Base-by-base conservation (phyloP, 2,329 filamentous ascomycete species). In the Cercospora beticola region DNA sequence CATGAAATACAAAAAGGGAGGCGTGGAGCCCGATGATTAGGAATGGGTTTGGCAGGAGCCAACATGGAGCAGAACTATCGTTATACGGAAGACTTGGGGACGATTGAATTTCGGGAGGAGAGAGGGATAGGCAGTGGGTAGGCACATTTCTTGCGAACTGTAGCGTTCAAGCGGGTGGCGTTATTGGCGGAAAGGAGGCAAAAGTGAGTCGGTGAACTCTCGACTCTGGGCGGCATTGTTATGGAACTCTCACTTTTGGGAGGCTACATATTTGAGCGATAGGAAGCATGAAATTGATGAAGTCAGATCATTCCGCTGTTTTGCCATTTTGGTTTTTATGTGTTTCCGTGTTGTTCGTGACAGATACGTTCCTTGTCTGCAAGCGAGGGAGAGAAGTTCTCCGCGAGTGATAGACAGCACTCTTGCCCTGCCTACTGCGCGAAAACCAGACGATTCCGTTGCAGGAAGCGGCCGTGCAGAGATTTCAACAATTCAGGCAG, bases 11-110 rank as follows among this genome's bases (percentile, higher is more conserved):
- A 67, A 70, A 21, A 73, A 73, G 60, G 73, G 62, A 2, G 62
- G 62, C 9, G 33, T 73, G 61, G 74, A 76, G 26, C 68, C 66
- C 23, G 75, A 77, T 43, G 75, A 76, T 23, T 74, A 64, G 64
- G 65, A 14, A 43, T 33, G 43, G 33, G 16, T 62, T 30, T 57
- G 23, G 23, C 23, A n/a, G 18, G 43, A 49, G 18, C n/a, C 18
- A 49, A 23, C 43, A 33, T 33, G 12, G 12, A 36, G 26, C 18
- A 61, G 16, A 9, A 43, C 16, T n/a, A 43, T 43, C 36, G 36
- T 43, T 43, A 43, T n/a, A n/a, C 36, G 36, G 36, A 43, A 43
- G 16, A 43, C 36, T n/a, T 43, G 36, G 36, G 36, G 36, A 43
- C 36, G 36, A 43, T 8, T 43, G 36, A 43, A 43, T 43, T 43